These are phyloP conservation scores for Talaromyces sp. DNA, from an alignment of 2,329 filamentous ascomycete species.

Conservation along the genomic window DNA sequence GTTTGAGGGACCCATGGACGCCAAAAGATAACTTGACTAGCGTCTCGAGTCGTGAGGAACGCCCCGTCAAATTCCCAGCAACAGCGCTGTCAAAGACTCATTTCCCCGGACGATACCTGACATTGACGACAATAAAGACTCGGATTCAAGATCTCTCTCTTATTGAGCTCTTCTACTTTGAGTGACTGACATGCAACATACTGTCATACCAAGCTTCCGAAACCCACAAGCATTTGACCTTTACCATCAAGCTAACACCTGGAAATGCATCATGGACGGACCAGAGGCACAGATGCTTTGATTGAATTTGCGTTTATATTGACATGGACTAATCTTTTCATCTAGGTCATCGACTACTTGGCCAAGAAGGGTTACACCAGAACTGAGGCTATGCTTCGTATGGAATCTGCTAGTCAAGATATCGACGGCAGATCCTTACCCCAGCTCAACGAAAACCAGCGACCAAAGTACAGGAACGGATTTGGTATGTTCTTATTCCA, in stretches of 20 bases:
- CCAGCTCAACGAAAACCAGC: slow-evolving; percentile 64
- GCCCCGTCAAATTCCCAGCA: neutral
- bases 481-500: slow-evolving; percentile 50
- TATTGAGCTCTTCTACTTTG: neutral
- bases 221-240: neutral
- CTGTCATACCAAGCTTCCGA: neutral
- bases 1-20: neutral
- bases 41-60: neutral
- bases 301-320: neutral
- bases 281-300: slow-evolving; percentile 6
- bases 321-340: neutral
- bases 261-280: neutral
- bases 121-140: neutral
- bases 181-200: neutral
- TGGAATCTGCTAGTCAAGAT: slow-evolving; percentile 82
- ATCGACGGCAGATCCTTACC: slow-evolving; percentile 74
- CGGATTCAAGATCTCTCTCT: neutral
- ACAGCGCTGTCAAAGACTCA: neutral
- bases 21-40: neutral
- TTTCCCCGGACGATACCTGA: neutral
- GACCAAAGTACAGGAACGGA: slow-evolving; percentile 72
- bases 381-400: slow-evolving; percentile 87
- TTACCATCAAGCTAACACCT: neutral
- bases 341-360: slow-evolving; percentile 84
- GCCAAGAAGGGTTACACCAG: slow-evolving; percentile 91